Percentiles rank a stretch among this genome's conserved stretches.
phyloP scores from a whole-genome alignment of 768 basidiomycete genomes.

The Artomyces pyxidatus region DNA sequence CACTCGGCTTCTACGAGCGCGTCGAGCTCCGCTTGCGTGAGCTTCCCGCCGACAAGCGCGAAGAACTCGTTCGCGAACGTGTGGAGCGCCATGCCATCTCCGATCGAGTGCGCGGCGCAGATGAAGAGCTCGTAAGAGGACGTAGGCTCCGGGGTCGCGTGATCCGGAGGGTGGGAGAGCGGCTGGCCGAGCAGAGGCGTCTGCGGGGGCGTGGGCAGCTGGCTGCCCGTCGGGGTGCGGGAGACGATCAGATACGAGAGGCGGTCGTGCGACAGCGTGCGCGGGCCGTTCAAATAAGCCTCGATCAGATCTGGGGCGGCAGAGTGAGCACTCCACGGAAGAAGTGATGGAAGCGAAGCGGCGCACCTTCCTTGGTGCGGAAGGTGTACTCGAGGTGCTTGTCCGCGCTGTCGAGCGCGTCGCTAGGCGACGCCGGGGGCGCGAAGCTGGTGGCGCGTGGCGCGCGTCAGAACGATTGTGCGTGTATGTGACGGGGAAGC shows the following conservation, averaged over 20 bases:
- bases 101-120: constrained; percentile 73
- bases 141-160: constrained; percentile 11
- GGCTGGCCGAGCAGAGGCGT: constrained; percentile 20
- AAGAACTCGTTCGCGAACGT: constrained; percentile 78
- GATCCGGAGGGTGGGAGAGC: constrained; percentile 11
- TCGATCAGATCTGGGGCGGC: constrained; percentile 46
- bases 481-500: not conserved
- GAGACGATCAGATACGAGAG: constrained; percentile 61
- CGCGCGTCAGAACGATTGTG: not conserved
- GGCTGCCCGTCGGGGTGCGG: constrained; percentile 15
- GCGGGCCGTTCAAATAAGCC: constrained; percentile 67
- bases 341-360: not conserved
- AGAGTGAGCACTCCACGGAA: not conserved
- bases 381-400: constrained; percentile 40
- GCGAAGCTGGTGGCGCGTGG: constrained; percentile 34
- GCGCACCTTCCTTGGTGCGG: constrained; percentile 48
- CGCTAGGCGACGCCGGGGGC: constrained; percentile 33
- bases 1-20: constrained; percentile 26
- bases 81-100: constrained; percentile 85
- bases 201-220: constrained; percentile 26
- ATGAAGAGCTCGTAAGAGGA: constrained; percentile 56
- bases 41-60: constrained; percentile 39
- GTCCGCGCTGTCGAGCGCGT: constrained; percentile 41
- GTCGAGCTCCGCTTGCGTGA: constrained; percentile 24
- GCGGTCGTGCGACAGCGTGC: constrained; percentile 58